These are phyloP conservation scores for Erigeron philadelphicus DNA, from an alignment of 140 eudicot genomes.

Conservation along the genomic window DNA sequence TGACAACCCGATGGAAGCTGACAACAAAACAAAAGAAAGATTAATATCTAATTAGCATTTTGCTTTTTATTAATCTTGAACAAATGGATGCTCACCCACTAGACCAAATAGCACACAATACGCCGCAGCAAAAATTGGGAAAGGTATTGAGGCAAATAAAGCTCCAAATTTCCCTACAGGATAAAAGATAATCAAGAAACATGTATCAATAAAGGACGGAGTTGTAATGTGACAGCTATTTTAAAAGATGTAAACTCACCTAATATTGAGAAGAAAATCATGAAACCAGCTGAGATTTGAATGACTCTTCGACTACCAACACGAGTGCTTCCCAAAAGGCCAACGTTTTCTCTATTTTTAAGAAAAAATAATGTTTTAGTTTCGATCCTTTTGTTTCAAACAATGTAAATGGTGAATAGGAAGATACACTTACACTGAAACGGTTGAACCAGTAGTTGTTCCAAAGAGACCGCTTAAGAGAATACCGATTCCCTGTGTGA, in stretches of 20 bases:
- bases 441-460: slow-evolving; percentile 83
- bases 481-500: slow-evolving; percentile 71
- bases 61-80: neutral
- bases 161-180: slow-evolving; percentile 91
- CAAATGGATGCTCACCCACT: slow-evolving; percentile 53
- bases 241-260: slow-evolving; percentile 41
- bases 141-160: slow-evolving; percentile 90
- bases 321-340: slow-evolving; percentile 97
- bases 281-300: slow-evolving; percentile 96
- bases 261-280: slow-evolving; percentile 93
- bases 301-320: slow-evolving; percentile 96
- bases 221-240: neutral
- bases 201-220: neutral
- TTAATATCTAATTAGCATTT: slow-evolving; percentile 1
- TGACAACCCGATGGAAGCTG: slow-evolving; percentile 94
- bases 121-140: slow-evolving; percentile 85
- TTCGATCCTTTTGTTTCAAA: slow-evolving; percentile 4
- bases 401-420: neutral
- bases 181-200: slow-evolving; percentile 11
- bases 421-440: slow-evolving; percentile 62
- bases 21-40: slow-evolving; percentile 8
- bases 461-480: slow-evolving; percentile 87
- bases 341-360: slow-evolving; percentile 73
- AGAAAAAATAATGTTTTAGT: slow-evolving; percentile 14
- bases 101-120: slow-evolving; percentile 92